Conservation (phyloP, 805 yeast genomes). For the Candida cerambycidarum region DNA sequence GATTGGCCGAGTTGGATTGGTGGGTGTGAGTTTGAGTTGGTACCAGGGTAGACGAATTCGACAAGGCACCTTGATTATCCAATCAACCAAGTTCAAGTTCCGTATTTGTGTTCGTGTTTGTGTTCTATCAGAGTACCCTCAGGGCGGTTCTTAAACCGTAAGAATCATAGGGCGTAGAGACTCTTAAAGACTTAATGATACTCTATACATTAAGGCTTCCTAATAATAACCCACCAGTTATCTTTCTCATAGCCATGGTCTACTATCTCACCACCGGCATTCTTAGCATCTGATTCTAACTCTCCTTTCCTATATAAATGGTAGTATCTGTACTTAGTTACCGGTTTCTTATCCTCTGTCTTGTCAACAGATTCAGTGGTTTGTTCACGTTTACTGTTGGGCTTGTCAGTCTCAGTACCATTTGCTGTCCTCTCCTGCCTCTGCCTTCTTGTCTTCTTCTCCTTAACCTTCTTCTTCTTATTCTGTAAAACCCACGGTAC, state of each 20-base stretch:
- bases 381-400: slow-evolving; percentile 4
- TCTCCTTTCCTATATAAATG: slow-evolving; percentile 88
- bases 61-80: too few species aligned
- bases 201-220: slow-evolving; percentile 11
- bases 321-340: slow-evolving; percentile 79
- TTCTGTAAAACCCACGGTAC: slow-evolving; percentile 91
- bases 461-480: slow-evolving; percentile 37
- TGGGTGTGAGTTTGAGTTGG: too few species aligned
- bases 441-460: slow-evolving; percentile 17
- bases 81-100: too few species aligned
- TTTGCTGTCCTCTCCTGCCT: not conserved
- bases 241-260: slow-evolving; percentile 87
- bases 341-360: slow-evolving; percentile 26
- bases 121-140: too few species aligned
- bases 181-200: slow-evolving; percentile 23
- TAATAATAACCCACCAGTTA: slow-evolving; percentile 75
- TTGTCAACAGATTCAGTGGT: slow-evolving; percentile 10
- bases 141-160: too few species aligned
- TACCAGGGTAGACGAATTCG: too few species aligned
- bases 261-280: slow-evolving; percentile 64
- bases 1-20: too few species aligned
- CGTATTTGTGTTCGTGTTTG: too few species aligned
- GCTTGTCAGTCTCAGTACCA: slow-evolving; percentile 5
- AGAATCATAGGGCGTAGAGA: too few species aligned
- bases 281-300: slow-evolving; percentile 62